Evolutionary conservation across 192 early-diverging fungal species (phyloP).

Genomic region (Gryganskiella cystojenkinii): DNA sequence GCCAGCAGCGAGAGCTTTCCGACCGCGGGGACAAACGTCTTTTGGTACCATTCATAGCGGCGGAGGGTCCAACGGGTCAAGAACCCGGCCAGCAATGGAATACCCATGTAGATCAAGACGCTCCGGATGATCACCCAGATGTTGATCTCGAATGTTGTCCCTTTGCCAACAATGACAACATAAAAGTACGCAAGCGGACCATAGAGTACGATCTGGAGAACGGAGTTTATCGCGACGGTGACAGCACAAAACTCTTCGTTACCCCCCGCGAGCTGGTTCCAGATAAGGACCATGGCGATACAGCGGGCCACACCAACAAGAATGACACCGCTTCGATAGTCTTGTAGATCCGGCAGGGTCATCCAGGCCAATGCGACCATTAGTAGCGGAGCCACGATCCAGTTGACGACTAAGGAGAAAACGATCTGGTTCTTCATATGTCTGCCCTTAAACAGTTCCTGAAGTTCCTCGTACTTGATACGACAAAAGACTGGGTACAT

Average conservation of each 20-base stretch:
- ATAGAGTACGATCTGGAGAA: conserved; percentile 74
- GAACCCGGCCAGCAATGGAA: conserved; percentile 68
- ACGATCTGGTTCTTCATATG: conserved; percentile 64
- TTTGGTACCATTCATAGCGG: conserved; percentile 63
- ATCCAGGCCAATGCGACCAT: conserved; percentile 78
- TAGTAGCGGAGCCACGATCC: conserved; percentile 71
- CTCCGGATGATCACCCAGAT: conserved; percentile 65
- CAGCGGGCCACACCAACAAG: conserved; percentile 63
- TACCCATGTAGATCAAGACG: conserved; percentile 75
- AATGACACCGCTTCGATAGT: conserved; percentile 74
- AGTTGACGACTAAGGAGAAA: conserved; percentile 72
- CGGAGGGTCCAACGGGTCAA: conserved; percentile 62
- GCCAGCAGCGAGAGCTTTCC: conserved; percentile 67
- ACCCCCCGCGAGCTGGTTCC: conserved; percentile 76
- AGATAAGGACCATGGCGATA: conserved; percentile 86
- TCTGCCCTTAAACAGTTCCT: conserved; percentile 44
- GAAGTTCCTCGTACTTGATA: conserved; percentile 62
- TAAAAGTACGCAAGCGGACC: conserved; percentile 70
- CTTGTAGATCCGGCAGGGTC: conserved; percentile 70
- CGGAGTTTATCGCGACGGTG: conserved; percentile 74
- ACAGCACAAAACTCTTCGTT: conserved; percentile 76
- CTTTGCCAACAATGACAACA: conserved; percentile 60
- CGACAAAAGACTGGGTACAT: conserved; percentile 81
- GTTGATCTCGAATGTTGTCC: conserved; percentile 40
- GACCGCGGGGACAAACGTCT: conserved; percentile 63